Evolutionary conservation across 2,329 filamentous ascomycete genomes (phyloP).

Genomic region (Sporothrix humicola): DNA sequence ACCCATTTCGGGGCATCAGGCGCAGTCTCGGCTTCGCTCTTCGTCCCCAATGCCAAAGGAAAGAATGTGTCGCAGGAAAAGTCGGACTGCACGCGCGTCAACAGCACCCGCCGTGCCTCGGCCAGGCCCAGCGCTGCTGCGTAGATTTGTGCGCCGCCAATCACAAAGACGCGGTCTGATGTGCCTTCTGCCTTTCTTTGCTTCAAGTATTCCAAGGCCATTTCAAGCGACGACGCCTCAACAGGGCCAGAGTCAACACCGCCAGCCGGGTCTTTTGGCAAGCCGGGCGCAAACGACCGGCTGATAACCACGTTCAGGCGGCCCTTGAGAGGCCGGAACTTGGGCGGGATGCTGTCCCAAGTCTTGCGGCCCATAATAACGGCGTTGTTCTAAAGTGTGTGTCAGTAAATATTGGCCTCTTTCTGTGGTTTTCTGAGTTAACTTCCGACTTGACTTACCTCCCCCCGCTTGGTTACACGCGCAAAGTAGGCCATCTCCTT

Average conservation of each 20-base stretch:
- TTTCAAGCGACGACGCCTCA: conserved; percentile 63
- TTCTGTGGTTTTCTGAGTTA: not conserved
- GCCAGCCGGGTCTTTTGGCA: conserved; percentile 32
- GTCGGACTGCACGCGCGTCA: conserved; percentile 71
- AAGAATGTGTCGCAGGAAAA: conserved; percentile 82
- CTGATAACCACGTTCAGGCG: conserved; percentile 84
- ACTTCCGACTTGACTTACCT: conserved; percentile 29
- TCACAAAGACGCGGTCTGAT: conserved; percentile 73
- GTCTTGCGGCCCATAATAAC: conserved; percentile 98
- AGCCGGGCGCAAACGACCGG: conserved; percentile 50
- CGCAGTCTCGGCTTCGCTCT: conserved; percentile 37
- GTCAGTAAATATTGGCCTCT: not conserved
- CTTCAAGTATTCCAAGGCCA: conserved; percentile 56
- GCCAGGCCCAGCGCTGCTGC: conserved; percentile 65
- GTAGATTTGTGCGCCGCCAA: conserved; percentile 90
- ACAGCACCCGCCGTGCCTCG: conserved; percentile 66
- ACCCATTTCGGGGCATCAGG: conserved; percentile 56
- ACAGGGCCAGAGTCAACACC: conserved; percentile 52
- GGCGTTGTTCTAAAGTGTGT: conserved; percentile 59
- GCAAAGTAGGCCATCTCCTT: conserved; percentile 96
- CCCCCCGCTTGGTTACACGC: conserved; percentile 77
- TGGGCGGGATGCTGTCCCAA: conserved; percentile 84
- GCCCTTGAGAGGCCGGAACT: conserved; percentile 78
- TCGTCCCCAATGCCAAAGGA: conserved; percentile 59
- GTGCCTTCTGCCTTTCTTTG: conserved; percentile 2